Evolutionary conservation across 2,329 filamentous ascomycete genomes (phyloP).

Genomic region (Sarocladium kiliense): DNA sequence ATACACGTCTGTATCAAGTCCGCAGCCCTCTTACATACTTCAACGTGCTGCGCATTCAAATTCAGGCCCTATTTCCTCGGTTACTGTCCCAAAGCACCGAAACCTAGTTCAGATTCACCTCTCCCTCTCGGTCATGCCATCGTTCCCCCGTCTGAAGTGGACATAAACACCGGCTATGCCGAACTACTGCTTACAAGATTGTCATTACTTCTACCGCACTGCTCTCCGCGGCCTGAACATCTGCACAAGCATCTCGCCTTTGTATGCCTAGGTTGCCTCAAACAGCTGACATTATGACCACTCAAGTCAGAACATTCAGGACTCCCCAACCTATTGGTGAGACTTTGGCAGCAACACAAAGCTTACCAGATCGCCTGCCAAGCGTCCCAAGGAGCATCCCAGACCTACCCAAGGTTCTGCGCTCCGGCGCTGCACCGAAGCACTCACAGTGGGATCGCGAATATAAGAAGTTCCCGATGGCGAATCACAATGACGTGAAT

Average conservation of each 20-base stretch:
- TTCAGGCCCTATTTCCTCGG: constrained; percentile 2
- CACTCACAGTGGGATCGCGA: constrained; percentile 9
- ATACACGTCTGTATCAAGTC: background rate
- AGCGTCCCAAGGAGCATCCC: constrained; percentile 35
- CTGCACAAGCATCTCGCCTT: constrained; percentile 69
- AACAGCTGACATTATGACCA: constrained; percentile 30
- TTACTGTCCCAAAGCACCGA: background rate
- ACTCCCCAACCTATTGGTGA: constrained; percentile 69
- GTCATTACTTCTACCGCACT: constrained; percentile 90
- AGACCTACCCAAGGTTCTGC: constrained; percentile 20
- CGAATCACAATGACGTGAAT: constrained; percentile 45
- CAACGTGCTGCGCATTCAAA: too few relatives aligned
- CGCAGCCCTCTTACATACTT: background rate
- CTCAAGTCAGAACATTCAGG: constrained; percentile 38
- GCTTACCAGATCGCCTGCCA: constrained; percentile 16
- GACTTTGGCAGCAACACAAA: constrained; percentile 42
- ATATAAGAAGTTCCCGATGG: constrained; percentile 46
- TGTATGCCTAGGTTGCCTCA: constrained; percentile 53
- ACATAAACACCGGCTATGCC: constrained; percentile 51
- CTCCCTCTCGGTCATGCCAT: background rate
- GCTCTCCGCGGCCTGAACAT: constrained; percentile 82
- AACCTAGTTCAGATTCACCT: background rate
- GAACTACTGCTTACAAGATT: constrained; percentile 77
- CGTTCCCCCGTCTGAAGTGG: background rate
- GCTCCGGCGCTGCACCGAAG: background rate